These are phyloP conservation scores for Rhodomyrtus psidioides DNA, from an alignment of 441 rosid genomes.

Conservation along the genomic window DNA sequence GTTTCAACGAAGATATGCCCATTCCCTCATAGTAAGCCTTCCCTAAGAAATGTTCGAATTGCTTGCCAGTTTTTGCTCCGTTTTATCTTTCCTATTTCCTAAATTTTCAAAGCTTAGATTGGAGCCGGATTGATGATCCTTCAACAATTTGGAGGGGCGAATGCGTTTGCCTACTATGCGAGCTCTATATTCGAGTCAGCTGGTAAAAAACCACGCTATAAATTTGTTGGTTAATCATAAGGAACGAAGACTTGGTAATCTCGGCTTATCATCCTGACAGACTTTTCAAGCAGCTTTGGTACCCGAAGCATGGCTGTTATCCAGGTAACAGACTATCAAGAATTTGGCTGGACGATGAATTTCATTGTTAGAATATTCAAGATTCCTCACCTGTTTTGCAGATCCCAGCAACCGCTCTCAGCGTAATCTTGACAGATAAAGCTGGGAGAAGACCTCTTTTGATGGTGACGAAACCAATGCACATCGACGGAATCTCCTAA, in stretches of 20 bases:
- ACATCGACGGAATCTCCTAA: background rate
- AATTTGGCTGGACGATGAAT: background rate
- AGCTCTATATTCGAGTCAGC: conserved; percentile 36
- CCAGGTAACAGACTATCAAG: conserved; percentile 22
- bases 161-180: conserved; percentile 36
- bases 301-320: conserved; percentile 19
- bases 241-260: background rate
- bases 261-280: conserved; percentile 10
- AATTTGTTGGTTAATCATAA: background rate
- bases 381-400: background rate
- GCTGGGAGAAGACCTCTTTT: background rate
- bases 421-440: background rate
- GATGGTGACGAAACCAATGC: background rate
- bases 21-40: conserved; percentile 41
- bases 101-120: conserved; percentile 14
- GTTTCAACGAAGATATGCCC: conserved; percentile 40
- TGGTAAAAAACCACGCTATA: conserved; percentile 21
- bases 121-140: no score
- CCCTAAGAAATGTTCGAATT: background rate
- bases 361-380: background rate
- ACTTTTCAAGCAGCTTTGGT: conserved; percentile 31
- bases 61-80: background rate
- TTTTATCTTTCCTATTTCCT: background rate
- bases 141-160: conserved; percentile 32
- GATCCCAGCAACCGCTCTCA: background rate